phyloP scores from a whole-genome alignment of 495 filamentous ascomycete species.

The Penicillium cinerascens region DNA sequence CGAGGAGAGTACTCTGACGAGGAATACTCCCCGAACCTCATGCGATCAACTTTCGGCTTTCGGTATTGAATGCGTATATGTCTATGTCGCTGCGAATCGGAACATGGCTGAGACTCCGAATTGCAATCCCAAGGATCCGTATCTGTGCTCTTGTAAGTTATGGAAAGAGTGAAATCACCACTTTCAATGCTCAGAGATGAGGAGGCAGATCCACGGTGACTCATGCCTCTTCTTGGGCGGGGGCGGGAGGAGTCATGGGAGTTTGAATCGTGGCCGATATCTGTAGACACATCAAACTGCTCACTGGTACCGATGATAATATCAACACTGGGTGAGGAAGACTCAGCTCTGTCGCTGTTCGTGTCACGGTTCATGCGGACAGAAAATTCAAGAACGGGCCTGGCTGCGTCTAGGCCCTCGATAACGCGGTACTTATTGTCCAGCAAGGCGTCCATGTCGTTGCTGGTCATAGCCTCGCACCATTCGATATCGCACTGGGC shows the following conservation, averaged over 20 bases:
- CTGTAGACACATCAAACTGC: background rate
- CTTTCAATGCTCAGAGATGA: background rate
- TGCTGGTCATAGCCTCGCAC: background rate
- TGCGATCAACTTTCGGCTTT: background rate
- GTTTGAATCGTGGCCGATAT: background rate
- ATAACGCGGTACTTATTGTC: background rate
- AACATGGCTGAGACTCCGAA: background rate
- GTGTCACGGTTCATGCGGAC: constrained; percentile 10
- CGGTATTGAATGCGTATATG: background rate
- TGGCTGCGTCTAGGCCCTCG: constrained; percentile 3
- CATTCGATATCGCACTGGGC: constrained; percentile 12
- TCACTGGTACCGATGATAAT: background rate
- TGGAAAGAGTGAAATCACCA: background rate
- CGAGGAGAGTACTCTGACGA: background rate
- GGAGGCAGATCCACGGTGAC: background rate
- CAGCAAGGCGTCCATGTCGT: background rate
- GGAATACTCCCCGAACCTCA: background rate
- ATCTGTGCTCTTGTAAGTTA: background rate
- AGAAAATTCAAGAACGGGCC: constrained; percentile 4
- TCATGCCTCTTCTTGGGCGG: background rate
- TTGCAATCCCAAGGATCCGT: background rate
- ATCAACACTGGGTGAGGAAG: background rate
- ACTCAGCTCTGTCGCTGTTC: background rate
- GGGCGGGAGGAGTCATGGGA: background rate
- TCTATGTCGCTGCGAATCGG: background rate